Conservation (phyloP, 2,329 filamentous ascomycete genomes). For the Cladosporium sp. region DNA sequence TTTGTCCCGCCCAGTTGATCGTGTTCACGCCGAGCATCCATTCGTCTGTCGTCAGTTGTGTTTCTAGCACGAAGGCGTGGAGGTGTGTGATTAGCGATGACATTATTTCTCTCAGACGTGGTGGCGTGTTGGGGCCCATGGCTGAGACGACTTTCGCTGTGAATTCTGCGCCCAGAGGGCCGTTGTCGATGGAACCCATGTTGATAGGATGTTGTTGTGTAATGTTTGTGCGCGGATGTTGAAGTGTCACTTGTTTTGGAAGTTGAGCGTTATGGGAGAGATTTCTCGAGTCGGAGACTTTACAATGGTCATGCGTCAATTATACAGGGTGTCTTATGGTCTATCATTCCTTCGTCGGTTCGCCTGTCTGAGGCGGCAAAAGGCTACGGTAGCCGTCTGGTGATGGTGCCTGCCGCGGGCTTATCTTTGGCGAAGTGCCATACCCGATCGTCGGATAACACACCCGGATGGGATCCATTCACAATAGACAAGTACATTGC, state of each 20-base stretch:
- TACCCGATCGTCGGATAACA: background rate
- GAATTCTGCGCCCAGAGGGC: conserved; percentile 26
- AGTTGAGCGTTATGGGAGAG: background rate
- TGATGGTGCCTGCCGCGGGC: too few species aligned
- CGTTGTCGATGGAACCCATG: conserved; percentile 4
- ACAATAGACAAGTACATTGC: background rate
- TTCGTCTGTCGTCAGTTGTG: conserved; percentile 54
- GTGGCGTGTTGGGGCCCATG: conserved; percentile 32
- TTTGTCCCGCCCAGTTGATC: conserved; percentile 58
- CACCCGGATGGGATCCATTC: background rate
- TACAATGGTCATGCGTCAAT: too few species aligned
- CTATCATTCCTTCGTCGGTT: background rate
- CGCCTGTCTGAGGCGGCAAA: too few species aligned
- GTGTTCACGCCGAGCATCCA: conserved; percentile 53
- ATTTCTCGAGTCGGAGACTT: too few species aligned
- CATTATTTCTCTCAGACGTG: conserved; percentile 38
- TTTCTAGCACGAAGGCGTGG: conserved; percentile 56
- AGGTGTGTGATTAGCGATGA: conserved; percentile 49
- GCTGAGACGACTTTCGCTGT: conserved; percentile 33
- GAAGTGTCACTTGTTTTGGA: background rate
- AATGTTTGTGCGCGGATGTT: background rate
- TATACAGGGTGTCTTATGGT: too few species aligned
- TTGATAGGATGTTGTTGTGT: too few species aligned
- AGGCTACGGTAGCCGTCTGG: too few species aligned
- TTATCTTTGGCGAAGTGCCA: background rate